These are phyloP conservation scores for Cardiospermum halicacabum DNA, from an alignment of 345 rosid species.

Conservation along the genomic window DNA sequence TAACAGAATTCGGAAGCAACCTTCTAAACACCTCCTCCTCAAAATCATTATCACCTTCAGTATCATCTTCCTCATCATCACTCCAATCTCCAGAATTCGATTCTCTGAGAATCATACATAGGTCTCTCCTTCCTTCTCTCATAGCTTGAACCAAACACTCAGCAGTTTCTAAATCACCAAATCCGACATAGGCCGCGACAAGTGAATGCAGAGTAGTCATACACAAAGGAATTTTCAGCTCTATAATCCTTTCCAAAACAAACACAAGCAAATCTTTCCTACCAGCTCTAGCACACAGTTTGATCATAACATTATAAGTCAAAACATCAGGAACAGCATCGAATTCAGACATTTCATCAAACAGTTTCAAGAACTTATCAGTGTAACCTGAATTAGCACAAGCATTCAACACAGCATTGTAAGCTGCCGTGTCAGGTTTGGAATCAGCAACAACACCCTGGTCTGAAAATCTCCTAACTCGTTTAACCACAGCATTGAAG, in stretches of 20 bases:
- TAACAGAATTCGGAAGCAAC: conserved; percentile 59
- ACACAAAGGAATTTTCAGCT: conserved; percentile 49
- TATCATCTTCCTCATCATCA: conserved; percentile 36
- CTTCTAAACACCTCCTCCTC: conserved; percentile 60
- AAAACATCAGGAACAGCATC: conserved; percentile 65
- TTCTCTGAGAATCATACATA: conserved; percentile 67
- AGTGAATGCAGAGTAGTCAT: conserved; percentile 81
- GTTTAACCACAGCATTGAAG: conserved; percentile 43
- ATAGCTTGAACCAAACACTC: conserved; percentile 81
- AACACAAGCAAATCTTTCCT: conserved; percentile 71
- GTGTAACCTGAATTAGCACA: conserved; percentile 77
- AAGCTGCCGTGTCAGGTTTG: conserved; percentile 79
- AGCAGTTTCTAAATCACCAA: conserved; percentile 69
- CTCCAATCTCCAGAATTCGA: conserved; percentile 39
- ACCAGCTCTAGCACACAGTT: conserved; percentile 68
- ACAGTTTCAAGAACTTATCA: conserved; percentile 53
- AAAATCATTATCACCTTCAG: conserved; percentile 8
- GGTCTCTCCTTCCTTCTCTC: conserved; percentile 82
- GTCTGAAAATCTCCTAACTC: conserved; percentile 49
- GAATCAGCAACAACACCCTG: conserved; percentile 46
- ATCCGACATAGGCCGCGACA: conserved; percentile 90
- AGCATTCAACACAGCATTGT: conserved; percentile 74
- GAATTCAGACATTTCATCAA: conserved; percentile 61
- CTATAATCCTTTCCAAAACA: conserved; percentile 67
- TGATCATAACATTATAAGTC: conserved; percentile 77